These are phyloP conservation scores for Wallemia hederae DNA, from an alignment of 1,284 basidiomycete species.

Conservation along the genomic window DNA sequence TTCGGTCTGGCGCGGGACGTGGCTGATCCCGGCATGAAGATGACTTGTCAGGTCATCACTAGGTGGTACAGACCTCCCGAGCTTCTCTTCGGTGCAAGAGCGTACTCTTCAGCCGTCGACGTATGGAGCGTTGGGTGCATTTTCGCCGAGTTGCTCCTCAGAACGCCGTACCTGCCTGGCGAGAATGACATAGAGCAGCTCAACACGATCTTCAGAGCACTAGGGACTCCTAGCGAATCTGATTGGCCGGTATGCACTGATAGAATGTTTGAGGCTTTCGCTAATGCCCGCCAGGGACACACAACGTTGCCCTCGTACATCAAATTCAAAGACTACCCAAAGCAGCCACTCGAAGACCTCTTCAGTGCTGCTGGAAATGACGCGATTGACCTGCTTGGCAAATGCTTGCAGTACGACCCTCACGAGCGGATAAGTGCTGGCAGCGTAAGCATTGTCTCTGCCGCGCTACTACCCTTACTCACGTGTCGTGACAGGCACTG, in stretches of 20 bases:
- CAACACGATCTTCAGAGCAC: conserved; percentile 70
- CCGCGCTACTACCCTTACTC: conserved; percentile 2
- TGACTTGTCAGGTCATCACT: conserved; percentile 97
- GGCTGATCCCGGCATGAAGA: conserved; percentile 67
- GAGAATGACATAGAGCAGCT: conserved; percentile 90
- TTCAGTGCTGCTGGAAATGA: conserved; percentile 75
- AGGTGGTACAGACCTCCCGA: conserved; percentile 95
- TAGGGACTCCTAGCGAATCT: conserved; percentile 80
- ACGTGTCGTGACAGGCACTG: conserved; percentile 26
- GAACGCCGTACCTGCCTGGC: conserved; percentile 73
- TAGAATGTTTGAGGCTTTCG: not conserved
- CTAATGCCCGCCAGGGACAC: conserved; percentile 31
- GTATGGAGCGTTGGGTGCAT: conserved; percentile 90
- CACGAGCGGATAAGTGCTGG: conserved; percentile 47
- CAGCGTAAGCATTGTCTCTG: conserved; percentile 24
- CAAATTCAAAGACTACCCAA: conserved; percentile 49
- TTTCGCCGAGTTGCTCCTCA: conserved; percentile 78
- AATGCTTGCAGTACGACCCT: conserved; percentile 63
- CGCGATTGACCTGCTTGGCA: conserved; percentile 50
- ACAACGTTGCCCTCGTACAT: conserved; percentile 68
- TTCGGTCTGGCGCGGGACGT: conserved; percentile 94
- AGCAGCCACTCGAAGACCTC: conserved; percentile 47
- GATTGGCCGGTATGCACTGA: conserved; percentile 59
- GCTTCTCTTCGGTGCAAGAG: conserved; percentile 56
- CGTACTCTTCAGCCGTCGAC: conserved; percentile 66